These are phyloP conservation scores for Cryptococcus floricola DNA, from an alignment of 1,284 basidiomycete species.

Conservation along the genomic window DNA sequence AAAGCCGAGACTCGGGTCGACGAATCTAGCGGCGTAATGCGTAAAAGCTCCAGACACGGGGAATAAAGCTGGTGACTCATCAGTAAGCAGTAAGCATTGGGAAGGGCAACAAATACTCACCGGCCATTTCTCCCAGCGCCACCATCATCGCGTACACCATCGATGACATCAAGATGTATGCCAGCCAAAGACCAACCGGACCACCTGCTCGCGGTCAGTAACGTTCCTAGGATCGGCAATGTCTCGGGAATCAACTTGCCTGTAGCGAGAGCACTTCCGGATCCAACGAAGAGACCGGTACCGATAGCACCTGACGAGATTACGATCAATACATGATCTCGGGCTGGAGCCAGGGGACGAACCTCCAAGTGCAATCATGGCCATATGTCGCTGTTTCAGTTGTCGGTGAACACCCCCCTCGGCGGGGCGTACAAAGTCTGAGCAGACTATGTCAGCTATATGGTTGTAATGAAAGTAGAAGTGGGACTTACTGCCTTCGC, in stretches of 20 bases:
- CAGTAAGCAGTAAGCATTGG: no score
- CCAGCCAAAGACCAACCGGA: constrained; percentile 50
- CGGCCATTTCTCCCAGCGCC: constrained; percentile 50
- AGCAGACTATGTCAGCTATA: neutral
- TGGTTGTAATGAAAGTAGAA: neutral
- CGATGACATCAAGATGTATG: constrained; percentile 45
- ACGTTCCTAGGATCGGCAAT: no score
- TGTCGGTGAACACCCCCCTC: constrained; percentile 36
- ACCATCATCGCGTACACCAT: constrained; percentile 49
- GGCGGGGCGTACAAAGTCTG: constrained; percentile 7
- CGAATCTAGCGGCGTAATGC: constrained; percentile 51
- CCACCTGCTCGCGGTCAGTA: constrained; percentile 32
- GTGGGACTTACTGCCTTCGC: constrained; percentile 10
- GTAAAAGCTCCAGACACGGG: constrained; percentile 47
- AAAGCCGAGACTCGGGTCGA: constrained; percentile 54
- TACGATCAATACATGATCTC: neutral
- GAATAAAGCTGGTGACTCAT: constrained; percentile 27
- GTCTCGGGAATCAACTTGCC: constrained; percentile 11
- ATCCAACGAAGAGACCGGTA: constrained; percentile 53
- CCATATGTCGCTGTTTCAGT: constrained; percentile 48
- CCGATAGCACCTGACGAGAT: constrained; percentile 33
- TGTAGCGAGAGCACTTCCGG: constrained; percentile 49
- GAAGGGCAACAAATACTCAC: no score
- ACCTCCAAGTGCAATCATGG: constrained; percentile 54
- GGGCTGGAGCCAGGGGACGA: neutral